Evolutionary conservation across 805 yeast genomes (phyloP), one percentile per base, ranked within the genome.

Genomic region (Ogataea wickerhamii): DNA sequence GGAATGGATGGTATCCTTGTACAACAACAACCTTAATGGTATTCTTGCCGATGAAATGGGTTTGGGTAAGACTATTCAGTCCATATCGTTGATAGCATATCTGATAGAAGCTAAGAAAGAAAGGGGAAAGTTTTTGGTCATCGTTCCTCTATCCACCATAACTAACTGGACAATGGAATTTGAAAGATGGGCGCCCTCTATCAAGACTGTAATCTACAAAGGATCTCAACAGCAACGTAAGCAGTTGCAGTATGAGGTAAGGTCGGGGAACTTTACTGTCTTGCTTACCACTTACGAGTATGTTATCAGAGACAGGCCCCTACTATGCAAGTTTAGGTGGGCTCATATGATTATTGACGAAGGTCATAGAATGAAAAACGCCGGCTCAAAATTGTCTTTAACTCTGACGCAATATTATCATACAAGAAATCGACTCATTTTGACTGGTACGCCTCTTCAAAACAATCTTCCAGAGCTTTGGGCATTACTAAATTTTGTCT

Each of bases 281-380:
- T 59, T 85, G 42, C 69, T 85, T 54, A 85, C 95, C 2, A 85
- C 95, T 4, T 85, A 79, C 55, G 95, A 85, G 62, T 85, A 85
- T 54, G 78, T 85, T 47, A 82, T 85, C 47, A 74, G 82, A 53
- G 95, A 85, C 55, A 74, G 87, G 45, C 81, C 88, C 4, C 54
- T 85, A 16, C 65, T 85, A 51, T 63, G 80, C 20, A 82, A 80
- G 52, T 76, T 81, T 49, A 74, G 74, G 46, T 85, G 89, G 80
- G 82, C 83, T 28, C 91, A 86, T 59, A 85, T 85, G 91, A 83
- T 85, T 48, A 85, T 85, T 48, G 95, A 85, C 68, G 95, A 85
- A 70, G 95, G 95, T 61, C 95, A 85, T 61, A 71, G 94, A 64
- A 81, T 85, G 88, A 85, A 85, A 57, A 85, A 85, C 55, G 70